A percentile compares a stretch with the other conserved stretches of the same genome.
Conservation (phyloP, 345 rosid species). For the Arabidopsis thaliana region TAIR10.1 NC_003070.9:17276001-17276500, state of each 20-base stretch:
- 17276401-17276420: constrained; percentile 77
- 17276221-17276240: constrained; percentile 47
- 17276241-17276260: constrained; percentile 53
- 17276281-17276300: constrained; percentile 58
- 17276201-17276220: constrained; percentile 52
- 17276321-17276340: constrained; percentile 64
- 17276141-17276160: constrained; percentile 69
- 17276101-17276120: constrained; percentile 54
- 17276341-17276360: constrained; percentile 56
- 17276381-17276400: constrained; percentile 76
- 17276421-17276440: constrained; percentile 72
- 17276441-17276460: constrained; percentile 66
- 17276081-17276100: background rate
- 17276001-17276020: background rate
- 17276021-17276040: constrained; percentile 15
- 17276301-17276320: constrained; percentile 55
- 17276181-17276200: constrained; percentile 58
- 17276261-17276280: constrained; percentile 63
- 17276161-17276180: constrained; percentile 71
- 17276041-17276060: constrained; percentile 23
- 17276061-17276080: constrained; percentile 13
- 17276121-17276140: constrained; percentile 79
- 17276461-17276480: constrained; percentile 82
- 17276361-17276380: constrained; percentile 56
- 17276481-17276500: constrained; percentile 65